Evolutionary conservation across 371 early-diverging fungal species (phyloP).

Genomic region (Apophysomyces trapeziformis): DNA sequence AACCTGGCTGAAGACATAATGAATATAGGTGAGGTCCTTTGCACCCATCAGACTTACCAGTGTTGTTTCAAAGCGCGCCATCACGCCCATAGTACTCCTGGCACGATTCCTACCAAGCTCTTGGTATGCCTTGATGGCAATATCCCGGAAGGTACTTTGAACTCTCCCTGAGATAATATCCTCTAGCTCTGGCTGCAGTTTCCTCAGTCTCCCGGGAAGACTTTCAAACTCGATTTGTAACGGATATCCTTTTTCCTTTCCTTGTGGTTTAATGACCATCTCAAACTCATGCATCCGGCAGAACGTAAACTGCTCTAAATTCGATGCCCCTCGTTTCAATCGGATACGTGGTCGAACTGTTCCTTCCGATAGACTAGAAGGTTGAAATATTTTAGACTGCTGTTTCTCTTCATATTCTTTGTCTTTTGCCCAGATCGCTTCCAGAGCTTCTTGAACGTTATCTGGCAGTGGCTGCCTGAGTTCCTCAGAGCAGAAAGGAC

Average conservation of each 20-base stretch:
- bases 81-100: slow-evolving; percentile 45
- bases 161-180: slow-evolving; percentile 37
- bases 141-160: slow-evolving; percentile 38
- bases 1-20: slow-evolving; percentile 49
- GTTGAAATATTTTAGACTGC: background rate
- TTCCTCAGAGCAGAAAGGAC: slow-evolving; percentile 6
- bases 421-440: background rate
- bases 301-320: slow-evolving; percentile 35
- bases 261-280: slow-evolving; percentile 47
- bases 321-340: background rate
- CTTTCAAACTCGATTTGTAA: slow-evolving; percentile 42
- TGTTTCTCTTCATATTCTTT: background rate
- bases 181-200: slow-evolving; percentile 33
- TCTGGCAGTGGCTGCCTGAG: background rate
- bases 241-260: slow-evolving; percentile 44
- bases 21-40: background rate
- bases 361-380: background rate
- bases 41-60: slow-evolving; percentile 25
- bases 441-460: background rate
- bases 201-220: slow-evolving; percentile 34
- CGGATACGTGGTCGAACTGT: background rate
- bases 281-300: slow-evolving; percentile 59
- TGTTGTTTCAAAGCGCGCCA: slow-evolving; percentile 43
- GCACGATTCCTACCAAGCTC: slow-evolving; percentile 51
- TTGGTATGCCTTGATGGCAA: slow-evolving; percentile 41